A percentile compares a stretch with the other conserved stretches of the same genome.
phyloP scores from a whole-genome alignment of 345 rosid genomes.

The Arabidopsis suecica region DNA sequence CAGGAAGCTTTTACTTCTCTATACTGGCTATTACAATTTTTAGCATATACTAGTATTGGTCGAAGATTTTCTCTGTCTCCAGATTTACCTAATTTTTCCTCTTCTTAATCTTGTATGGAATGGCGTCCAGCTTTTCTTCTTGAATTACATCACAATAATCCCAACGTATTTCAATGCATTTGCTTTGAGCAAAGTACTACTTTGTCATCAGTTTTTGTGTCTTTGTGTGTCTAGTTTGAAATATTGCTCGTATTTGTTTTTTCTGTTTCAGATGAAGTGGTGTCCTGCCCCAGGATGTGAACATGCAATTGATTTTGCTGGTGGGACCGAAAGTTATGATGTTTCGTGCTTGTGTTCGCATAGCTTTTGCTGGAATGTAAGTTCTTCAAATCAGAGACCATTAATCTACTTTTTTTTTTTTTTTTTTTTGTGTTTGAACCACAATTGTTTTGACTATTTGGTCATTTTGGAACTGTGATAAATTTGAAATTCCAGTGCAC shows the following conservation, averaged over 20 bases:
- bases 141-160: background rate
- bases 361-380: slow-evolving; percentile 51
- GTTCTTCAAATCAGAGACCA: slow-evolving; percentile 35
- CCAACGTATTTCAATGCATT: background rate
- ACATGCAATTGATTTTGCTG: slow-evolving; percentile 58
- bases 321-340: slow-evolving; percentile 31
- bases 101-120: slow-evolving; percentile 2
- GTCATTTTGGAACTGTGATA: slow-evolving; percentile 16
- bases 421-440: too few species aligned
- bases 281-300: slow-evolving; percentile 99
- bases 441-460: background rate
- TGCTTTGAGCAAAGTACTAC: slow-evolving; percentile 16
- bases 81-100: slow-evolving; percentile 1
- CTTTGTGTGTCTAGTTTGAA: background rate
- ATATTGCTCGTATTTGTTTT: background rate
- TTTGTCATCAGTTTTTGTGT: background rate
- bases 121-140: slow-evolving; percentile 2
- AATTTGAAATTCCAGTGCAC: slow-evolving; percentile 41
- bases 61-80: background rate
- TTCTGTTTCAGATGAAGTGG: slow-evolving; percentile 77
- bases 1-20: slow-evolving; percentile 20
- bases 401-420: background rate
- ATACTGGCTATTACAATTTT: slow-evolving; percentile 1
- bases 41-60: slow-evolving; percentile 2
- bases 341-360: slow-evolving; percentile 48